Evolutionary conservation across 148 eudicot genomes (phyloP).

Genomic region (Camellia lanceoleosa): DNA sequence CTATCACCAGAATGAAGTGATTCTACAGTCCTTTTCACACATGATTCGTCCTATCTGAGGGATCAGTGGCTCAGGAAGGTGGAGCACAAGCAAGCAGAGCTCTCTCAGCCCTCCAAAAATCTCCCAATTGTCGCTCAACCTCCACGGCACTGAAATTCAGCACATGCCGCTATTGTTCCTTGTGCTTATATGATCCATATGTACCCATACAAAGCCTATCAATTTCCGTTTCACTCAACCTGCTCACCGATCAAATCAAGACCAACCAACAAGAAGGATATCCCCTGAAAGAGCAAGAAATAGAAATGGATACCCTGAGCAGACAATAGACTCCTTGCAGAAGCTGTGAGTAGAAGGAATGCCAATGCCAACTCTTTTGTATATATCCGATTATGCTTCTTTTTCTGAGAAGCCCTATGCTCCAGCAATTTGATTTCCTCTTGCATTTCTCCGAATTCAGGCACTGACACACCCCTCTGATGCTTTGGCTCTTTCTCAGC

Average conservation of each 20-base stretch:
- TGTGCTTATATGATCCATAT: constrained; percentile 25
- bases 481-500: constrained; percentile 44
- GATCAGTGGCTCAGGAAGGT: constrained; percentile 19
- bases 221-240: constrained; percentile 37
- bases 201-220: constrained; percentile 19
- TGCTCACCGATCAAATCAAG: constrained; percentile 95
- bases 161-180: constrained; percentile 10
- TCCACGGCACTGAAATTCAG: not conserved
- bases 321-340: constrained; percentile 82
- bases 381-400: constrained; percentile 82
- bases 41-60: constrained; percentile 6
- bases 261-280: constrained; percentile 87
- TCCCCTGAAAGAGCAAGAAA: constrained; percentile 93
- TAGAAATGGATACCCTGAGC: constrained; percentile 99
- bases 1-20: not conserved
- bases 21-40: not conserved
- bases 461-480: constrained; percentile 55
- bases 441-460: constrained; percentile 47
- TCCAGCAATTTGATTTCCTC: constrained; percentile 50
- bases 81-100: not conserved
- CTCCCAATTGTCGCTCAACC: not conserved
- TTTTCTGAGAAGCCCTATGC: constrained; percentile 38
- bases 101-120: constrained; percentile 15
- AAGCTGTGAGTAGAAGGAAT: constrained; percentile 74
- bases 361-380: constrained; percentile 83